Base-by-base conservation (phyloP, 2,329 filamentous ascomycete species). In the Xylaria sp. region DNA sequence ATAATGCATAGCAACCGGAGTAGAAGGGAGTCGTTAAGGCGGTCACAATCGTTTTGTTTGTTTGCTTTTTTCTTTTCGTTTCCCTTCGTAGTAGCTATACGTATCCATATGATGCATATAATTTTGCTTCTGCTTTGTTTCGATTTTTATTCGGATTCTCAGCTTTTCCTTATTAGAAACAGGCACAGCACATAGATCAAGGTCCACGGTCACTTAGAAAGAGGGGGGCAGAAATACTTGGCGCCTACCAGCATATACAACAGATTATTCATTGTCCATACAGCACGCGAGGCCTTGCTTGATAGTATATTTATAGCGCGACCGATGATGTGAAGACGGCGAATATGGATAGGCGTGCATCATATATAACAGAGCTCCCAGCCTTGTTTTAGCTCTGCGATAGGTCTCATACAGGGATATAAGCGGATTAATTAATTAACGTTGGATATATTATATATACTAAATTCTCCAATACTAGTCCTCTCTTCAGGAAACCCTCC, bases 1-100 rank as follows among this genome's bases (percentile, higher is more conserved):
- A 59, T 65, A 65, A 67, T 65, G 63, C 69, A 66, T 69, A 29
- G 60, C 44, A 62, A 62, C 55, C 5, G 68, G 68, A 61, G 66
- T 70, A 60, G 21, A 50, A 44, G 44, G 59, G 62, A 55, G 60
- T 62, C 55, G 23, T 50, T 29, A 66, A 51, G 50, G 47, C 27
- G 47, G 12, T 48, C 54, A 18, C 61, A 67, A 37, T 58, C 55
- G 4, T 58, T 65, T 18, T 16, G 29, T 63, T 60, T 53, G 27
- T 13, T 50, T 60, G 40, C 48, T 13, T 50, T 60, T 58, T 55
- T 23, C 10, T 42, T 65, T 62, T 37, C 21, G 3, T 35, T 50
- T 27, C 10, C 18, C 3, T 57, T 23, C n/a, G 1, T 37, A 21
- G 47, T 32, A 47, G 58, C n/a, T 27, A 48, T 60, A 37, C 40